These are phyloP conservation scores for Paraphaeosphaeria sporulosa DNA, from an alignment of 2,329 filamentous ascomycete genomes.

Conservation along the genomic window DNA sequence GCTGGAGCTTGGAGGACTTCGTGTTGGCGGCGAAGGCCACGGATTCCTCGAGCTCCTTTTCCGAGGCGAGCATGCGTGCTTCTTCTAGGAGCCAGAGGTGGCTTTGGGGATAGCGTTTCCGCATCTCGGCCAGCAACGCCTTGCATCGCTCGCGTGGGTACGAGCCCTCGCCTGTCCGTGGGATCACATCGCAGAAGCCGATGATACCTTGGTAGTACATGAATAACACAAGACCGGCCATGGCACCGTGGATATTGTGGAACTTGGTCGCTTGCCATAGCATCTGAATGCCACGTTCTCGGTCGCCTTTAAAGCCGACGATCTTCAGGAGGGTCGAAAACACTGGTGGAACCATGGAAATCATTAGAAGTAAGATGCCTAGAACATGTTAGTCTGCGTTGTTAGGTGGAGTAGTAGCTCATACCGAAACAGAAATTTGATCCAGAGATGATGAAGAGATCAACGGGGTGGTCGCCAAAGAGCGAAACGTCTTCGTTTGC, in stretches of 20 bases:
- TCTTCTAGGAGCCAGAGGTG: constrained; percentile 90
- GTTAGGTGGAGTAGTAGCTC: no score
- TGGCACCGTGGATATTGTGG: constrained; percentile 88
- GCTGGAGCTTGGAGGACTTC: constrained; percentile 77
- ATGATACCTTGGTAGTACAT: constrained; percentile 89
- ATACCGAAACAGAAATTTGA: constrained; percentile 85
- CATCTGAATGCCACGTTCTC: constrained; percentile 80
- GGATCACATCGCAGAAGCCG: constrained; percentile 86
- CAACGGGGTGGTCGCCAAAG: constrained; percentile 74
- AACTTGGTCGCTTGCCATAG: constrained; percentile 91
- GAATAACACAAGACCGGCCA: constrained; percentile 81
- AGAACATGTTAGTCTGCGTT: no score
- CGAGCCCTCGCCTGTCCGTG: constrained; percentile 64
- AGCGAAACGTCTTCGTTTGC: constrained; percentile 67
- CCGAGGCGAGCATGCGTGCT: constrained; percentile 75
- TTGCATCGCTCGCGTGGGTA: constrained; percentile 76
- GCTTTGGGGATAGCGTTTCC: constrained; percentile 78
- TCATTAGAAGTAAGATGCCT: constrained; percentile 75
- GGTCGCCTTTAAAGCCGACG: constrained; percentile 90
- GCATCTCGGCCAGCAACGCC: constrained; percentile 75
- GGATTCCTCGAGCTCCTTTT: constrained; percentile 71
- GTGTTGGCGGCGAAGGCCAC: constrained; percentile 69
- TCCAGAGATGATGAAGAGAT: constrained; percentile 88
- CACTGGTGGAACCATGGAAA: constrained; percentile 92
- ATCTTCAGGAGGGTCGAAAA: constrained; percentile 88